A percentile compares a stretch with the other conserved stretches of the same genome.
Conservation (phyloP, 495 filamentous ascomycete species). For the Penicillium lagena region DNA sequence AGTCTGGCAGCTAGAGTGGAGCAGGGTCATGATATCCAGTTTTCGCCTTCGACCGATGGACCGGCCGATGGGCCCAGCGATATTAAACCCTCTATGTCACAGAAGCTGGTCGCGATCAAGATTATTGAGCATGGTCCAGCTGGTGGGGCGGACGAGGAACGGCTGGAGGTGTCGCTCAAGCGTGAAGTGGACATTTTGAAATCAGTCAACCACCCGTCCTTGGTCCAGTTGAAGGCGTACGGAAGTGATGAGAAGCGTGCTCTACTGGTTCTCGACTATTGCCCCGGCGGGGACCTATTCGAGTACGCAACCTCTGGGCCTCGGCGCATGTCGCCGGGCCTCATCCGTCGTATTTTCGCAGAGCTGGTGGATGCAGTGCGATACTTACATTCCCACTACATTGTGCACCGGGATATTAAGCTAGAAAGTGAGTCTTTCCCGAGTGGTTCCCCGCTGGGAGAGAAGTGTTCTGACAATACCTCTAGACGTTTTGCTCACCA, state of each 20-base stretch:
- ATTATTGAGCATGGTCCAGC: constrained; percentile 90
- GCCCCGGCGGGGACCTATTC: constrained; percentile 90
- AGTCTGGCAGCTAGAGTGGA: constrained; percentile 69
- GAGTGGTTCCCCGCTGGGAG: no score
- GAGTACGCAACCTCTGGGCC: constrained; percentile 70
- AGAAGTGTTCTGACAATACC: constrained; percentile 17
- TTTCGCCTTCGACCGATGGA: constrained; percentile 24
- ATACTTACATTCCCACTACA: constrained; percentile 77
- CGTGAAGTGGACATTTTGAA: constrained; percentile 92
- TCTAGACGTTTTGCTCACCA: constrained; percentile 84
- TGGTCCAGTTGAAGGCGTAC: constrained; percentile 86
- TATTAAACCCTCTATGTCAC: constrained; percentile 44
- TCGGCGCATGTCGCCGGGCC: constrained; percentile 53
- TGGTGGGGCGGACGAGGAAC: constrained; percentile 82
- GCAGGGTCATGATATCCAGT: constrained; percentile 9
- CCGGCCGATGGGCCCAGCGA: constrained; percentile 28
- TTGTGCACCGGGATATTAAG: constrained; percentile 96
- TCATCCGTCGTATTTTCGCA: constrained; percentile 82
- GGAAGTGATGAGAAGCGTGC: constrained; percentile 74
- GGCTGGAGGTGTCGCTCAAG: constrained; percentile 86
- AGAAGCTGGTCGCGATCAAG: constrained; percentile 86
- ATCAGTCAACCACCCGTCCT: constrained; percentile 75
- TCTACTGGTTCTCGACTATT: constrained; percentile 83
- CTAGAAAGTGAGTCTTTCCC: constrained; percentile 71
- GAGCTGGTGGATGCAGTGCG: constrained; percentile 79